A percentile compares a stretch with the other conserved stretches of the same genome.
phyloP scores from a whole-genome alignment of 176 grass and related monocot species.

The Oropetium thomaeum region DNA sequence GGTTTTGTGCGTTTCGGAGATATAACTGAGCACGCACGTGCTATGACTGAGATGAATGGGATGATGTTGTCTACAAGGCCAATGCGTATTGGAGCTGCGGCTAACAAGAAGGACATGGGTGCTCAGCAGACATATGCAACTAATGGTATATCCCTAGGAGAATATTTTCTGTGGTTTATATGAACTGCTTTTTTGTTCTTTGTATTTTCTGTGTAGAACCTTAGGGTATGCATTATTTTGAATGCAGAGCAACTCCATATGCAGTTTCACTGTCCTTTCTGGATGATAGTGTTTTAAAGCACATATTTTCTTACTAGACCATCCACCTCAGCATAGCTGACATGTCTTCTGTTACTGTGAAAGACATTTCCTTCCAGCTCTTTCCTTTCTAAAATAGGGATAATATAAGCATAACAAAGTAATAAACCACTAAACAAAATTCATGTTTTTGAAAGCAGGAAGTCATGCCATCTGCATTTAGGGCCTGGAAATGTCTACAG shows the following conservation, averaged over 20 bases:
- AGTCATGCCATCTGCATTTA: constrained; percentile 73
- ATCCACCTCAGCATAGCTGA: constrained; percentile 14
- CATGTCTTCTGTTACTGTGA: constrained; percentile 48
- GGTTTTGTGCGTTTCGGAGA: constrained; percentile 87
- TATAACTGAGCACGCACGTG: constrained; percentile 64
- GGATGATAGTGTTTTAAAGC: constrained; percentile 21
- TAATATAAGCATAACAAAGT: constrained; percentile 44
- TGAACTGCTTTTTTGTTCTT: constrained; percentile 10
- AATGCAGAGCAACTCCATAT: neutral
- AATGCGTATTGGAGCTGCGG: constrained; percentile 81
- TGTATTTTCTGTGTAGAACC: constrained; percentile 18
- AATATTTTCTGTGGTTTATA: neutral
- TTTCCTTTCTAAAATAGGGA: constrained; percentile 53
- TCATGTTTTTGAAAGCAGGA: constrained; percentile 83
- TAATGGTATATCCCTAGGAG: constrained; percentile 28
- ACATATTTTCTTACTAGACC: constrained; percentile 23
- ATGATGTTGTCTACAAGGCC: constrained; percentile 58
- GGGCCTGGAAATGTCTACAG: constrained; percentile 70
- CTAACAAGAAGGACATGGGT: constrained; percentile 69
- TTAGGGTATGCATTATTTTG: constrained; percentile 22
- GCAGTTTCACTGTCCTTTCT: constrained; percentile 19
- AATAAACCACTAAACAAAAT: constrained; percentile 55
- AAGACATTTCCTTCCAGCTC: constrained; percentile 44
- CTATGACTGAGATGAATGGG: constrained; percentile 96
- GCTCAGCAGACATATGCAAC: constrained; percentile 55